Evolutionary conservation across 805 yeast species (phyloP).

Genomic region (Pichia gijzeniarum): DNA sequence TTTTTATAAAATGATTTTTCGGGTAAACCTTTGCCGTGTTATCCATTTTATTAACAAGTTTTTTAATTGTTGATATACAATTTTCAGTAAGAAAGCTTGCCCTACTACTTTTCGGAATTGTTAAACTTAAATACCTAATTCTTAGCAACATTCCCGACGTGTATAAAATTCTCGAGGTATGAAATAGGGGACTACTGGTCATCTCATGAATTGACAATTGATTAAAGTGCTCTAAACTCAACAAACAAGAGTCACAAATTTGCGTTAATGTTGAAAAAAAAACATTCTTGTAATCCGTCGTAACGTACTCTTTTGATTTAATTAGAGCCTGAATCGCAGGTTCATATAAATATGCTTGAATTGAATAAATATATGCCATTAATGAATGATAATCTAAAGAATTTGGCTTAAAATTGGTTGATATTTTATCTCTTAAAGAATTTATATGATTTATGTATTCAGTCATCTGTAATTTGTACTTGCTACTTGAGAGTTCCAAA

Average conservation of each 20-base stretch:
- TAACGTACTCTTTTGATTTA: constrained; percentile 24
- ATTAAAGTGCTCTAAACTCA: constrained; percentile 43
- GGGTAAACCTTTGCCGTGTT: constrained; percentile 31
- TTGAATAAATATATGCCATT: constrained; percentile 50
- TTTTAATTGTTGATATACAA: constrained; percentile 28
- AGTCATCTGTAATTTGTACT: constrained; percentile 35
- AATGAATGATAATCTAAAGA: constrained; percentile 34
- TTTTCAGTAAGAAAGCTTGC: constrained; percentile 42
- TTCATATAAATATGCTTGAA: constrained; percentile 62
- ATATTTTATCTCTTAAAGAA: constrained; percentile 34
- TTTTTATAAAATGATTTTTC: constrained; percentile 45
- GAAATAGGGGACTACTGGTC: constrained; percentile 51
- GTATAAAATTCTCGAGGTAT: constrained; percentile 51
- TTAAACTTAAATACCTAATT: constrained; percentile 47
- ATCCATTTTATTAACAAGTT: constrained; percentile 23
- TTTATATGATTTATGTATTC: constrained; percentile 47
- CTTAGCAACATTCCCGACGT: constrained; percentile 59
- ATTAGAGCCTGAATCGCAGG: constrained; percentile 30
- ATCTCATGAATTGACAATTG: constrained; percentile 40
- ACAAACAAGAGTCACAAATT: constrained; percentile 49
- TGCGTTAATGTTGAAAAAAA: constrained; percentile 15
- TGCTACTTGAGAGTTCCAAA: constrained; percentile 21
- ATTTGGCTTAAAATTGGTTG: constrained; percentile 18
- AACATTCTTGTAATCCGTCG: constrained; percentile 23
- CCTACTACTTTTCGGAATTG: constrained; percentile 41